Evolutionary conservation across 2,329 filamentous ascomycete genomes (phyloP), one percentile per base, ranked within the genome.

Genomic region (Penicillium sp.): DNA sequence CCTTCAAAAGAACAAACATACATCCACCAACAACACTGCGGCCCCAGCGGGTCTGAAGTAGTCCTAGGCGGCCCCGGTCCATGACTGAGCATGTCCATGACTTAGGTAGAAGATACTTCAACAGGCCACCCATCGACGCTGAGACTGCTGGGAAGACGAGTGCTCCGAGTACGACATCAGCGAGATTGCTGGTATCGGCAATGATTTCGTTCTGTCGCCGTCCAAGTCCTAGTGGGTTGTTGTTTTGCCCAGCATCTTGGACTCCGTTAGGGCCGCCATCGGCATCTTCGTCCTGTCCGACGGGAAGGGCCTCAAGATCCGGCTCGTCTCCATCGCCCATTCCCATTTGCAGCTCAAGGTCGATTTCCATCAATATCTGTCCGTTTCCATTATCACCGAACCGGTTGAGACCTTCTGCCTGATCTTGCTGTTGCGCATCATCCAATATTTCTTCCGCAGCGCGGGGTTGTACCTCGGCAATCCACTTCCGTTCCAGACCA

Each of bases 1-100:
- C 86, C 73, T 93, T 94, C 52, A 96, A 74, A 10, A 96, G 87
- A 17, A 97, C 87, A 68, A 93, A 96, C 21, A 96, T 77, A 71
- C 91, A 94, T 0, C 94, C 94, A 1, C 94, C 94, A 1, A 94
- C 83, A 3, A 99, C 80, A 68, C 90, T 97, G 56, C 94, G 83
- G 1, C 92, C 94, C 91, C 94, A 97, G 58, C 88, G 86, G 65
- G 89, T 85, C 69, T 94, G 90, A 33, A 99, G 74, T 27, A 97
- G 79, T 0, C 89, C 88, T 0, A 84, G 84, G 3, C 83, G 79
- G 37, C 79, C 71, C 31, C 71, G 69, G 48, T 76, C 72, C 53
- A 73, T 61, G 33, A 68, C 62, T 2, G 71, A 63, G 19, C 79
- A 74, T 9, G 76, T 86, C 86, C 89, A 92, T 4, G 84, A 77